Evolutionary conservation across 192 early-diverging fungal genomes (phyloP), one percentile per base, ranked within the genome.

Genomic region (Backusella tarrabulga): DNA sequence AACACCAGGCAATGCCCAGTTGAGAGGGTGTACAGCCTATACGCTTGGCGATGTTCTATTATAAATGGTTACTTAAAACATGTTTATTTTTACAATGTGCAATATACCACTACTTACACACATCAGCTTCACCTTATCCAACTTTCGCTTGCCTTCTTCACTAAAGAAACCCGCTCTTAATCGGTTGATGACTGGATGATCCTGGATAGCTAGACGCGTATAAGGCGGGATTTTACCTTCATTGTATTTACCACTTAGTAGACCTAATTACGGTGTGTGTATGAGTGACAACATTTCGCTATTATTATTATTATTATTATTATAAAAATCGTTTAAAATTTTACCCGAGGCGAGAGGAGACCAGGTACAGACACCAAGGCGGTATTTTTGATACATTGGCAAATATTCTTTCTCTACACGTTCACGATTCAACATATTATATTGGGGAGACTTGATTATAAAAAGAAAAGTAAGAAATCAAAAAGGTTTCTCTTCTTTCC

Each of bases 351-450:
- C 89, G 9, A 94, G 81, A n/a, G 94, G 94, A 3, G 93, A 95
- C 92, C 93, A 96, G 41, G 88, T 92, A 23, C 91, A 91, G 6
- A 90, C 86, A 0, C 95, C 95, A 46, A 95, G 81, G 1, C 88
- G 87, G 73, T 85, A 87, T 77, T 89, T 90, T 60, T 87, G 82
- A 87, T 87, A 94, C 56, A 96, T 72, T 21, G 92, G 90, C 0
- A 79, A 71, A 80, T 95, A 95, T 81, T 95, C 92, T 46, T 85
- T 83, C 76, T 91, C 93, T 41, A 95, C 84, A 23, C 91, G 87
- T 60, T 95, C 94, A 14, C 95, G 91, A 72, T 93, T 87, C 71
- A 95, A 87, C 91, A 95, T 92, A 81, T 95, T 95, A 84, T 96
- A 96, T 78, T 96, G 94, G 38, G 92, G 90, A 81, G 94, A 90